Conservation (phyloP, 441 rosid genomes). For the Rhodomyrtus psidioides region DNA sequence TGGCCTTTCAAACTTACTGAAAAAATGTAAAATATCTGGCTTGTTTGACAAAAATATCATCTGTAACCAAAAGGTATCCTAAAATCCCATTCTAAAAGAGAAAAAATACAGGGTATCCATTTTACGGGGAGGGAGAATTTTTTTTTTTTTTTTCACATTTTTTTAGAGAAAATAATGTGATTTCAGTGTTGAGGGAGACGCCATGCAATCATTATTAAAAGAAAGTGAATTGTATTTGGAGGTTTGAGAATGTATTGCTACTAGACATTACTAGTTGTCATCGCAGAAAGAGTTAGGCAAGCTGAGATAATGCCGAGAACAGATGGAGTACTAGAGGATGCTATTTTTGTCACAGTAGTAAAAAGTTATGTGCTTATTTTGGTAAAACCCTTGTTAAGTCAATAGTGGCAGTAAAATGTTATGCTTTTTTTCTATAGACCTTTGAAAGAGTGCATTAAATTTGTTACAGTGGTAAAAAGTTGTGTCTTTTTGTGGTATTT, state of each 20-base stretch:
- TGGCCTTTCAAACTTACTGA: rapidly evolving
- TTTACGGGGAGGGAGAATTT: neutral
- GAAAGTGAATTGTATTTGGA: neutral
- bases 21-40: neutral
- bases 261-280: neutral
- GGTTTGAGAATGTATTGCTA: neutral
- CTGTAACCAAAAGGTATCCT: neutral
- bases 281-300: neutral
- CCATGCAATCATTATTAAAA: rapidly evolving
- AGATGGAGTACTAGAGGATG: neutral
- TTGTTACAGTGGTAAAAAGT: neutral
- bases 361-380: neutral
- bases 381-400: neutral
- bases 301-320: neutral
- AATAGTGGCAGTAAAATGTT: neutral
- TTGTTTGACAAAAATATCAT: neutral
- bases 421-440: neutral
- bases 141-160: neutral
- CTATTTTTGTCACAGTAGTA: neutral
- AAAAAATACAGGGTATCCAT: neutral
- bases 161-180: neutral
- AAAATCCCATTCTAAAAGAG: neutral
- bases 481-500: neutral
- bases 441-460: neutral
- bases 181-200: neutral